A percentile compares a stretch with the other conserved stretches of the same genome.
These are phyloP conservation scores for Sclerospora graminicola DNA, from an alignment of 352 stramenopile genomes.

Conservation along the genomic window DNA sequence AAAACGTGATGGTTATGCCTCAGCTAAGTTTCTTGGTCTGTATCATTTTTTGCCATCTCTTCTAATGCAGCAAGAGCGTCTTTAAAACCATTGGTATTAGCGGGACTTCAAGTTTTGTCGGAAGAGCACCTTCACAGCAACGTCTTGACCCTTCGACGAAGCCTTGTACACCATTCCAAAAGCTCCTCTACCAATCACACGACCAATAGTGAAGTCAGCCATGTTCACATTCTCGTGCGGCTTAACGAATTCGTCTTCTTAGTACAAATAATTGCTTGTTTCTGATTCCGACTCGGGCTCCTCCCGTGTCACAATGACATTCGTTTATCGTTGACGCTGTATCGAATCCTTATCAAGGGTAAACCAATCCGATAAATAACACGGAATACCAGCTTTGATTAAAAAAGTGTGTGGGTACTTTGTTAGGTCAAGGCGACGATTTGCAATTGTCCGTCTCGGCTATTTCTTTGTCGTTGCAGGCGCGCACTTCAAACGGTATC, in stretches of 20 bases:
- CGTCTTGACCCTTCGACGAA: slow-evolving; percentile 36
- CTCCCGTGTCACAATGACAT: slow-evolving; percentile 19
- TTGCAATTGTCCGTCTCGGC: slow-evolving; percentile 40
- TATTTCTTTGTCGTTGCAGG: slow-evolving; percentile 65
- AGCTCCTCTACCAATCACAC: slow-evolving; percentile 63
- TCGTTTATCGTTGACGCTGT: slow-evolving; percentile 16
- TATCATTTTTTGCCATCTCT: no score
- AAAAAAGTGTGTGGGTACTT: no score
- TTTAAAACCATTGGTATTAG: no score
- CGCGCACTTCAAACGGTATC: slow-evolving; percentile 73
- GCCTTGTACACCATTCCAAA: slow-evolving; percentile 73
- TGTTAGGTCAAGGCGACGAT: no score
- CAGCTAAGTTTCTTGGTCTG: no score
- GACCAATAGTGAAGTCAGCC: slow-evolving; percentile 37
- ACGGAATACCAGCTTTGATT: slow-evolving; percentile 54
- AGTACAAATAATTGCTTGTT: neutral
- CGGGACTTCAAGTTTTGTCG: slow-evolving; percentile 64
- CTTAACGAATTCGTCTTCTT: slow-evolving; percentile 19
- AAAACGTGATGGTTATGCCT: no score
- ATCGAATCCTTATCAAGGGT: slow-evolving; percentile 18
- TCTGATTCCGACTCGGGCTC: slow-evolving; percentile 14
- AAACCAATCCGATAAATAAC: slow-evolving; percentile 47
- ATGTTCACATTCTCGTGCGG: slow-evolving; percentile 51
- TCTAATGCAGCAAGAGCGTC: no score
- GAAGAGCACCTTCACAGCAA: slow-evolving; percentile 77